Evolutionary conservation across 139 green algal genomes (phyloP).

Genomic region (Coccomyxa sp.): DNA sequence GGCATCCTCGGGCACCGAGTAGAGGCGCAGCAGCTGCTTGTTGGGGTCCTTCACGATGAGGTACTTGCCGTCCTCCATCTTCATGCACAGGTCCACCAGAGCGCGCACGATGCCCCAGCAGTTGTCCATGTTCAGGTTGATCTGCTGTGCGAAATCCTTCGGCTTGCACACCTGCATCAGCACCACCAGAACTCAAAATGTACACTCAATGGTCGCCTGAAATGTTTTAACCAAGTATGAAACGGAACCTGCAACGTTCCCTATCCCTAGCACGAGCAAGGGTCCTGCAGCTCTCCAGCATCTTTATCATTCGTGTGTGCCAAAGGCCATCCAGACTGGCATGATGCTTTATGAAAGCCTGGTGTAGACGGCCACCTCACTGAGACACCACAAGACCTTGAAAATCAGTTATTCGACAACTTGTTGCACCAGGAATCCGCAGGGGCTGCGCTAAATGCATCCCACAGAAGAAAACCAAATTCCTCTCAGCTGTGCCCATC

Average conservation of each 20-base stretch:
- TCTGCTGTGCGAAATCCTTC: conserved; percentile 85
- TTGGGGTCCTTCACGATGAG: conserved; percentile 92
- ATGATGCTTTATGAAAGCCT: too few relatives aligned
- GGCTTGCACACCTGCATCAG: conserved; percentile 72
- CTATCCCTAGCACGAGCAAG: too few relatives aligned
- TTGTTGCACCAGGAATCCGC: too few relatives aligned
- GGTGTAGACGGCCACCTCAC: too few relatives aligned
- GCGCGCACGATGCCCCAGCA: conserved; percentile 93
- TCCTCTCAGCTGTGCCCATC: too few relatives aligned
- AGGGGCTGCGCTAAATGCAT: too few relatives aligned
- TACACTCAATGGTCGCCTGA: neutral
- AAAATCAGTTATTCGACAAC: too few relatives aligned
- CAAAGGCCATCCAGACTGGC: too few relatives aligned
- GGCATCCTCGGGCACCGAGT: conserved; percentile 26
- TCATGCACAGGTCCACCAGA: conserved; percentile 82
- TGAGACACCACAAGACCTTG: too few relatives aligned
- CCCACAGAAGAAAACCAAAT: too few relatives aligned
- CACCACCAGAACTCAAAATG: neutral
- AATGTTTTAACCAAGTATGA: neutral
- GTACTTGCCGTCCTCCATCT: conserved; percentile 76
- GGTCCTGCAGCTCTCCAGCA: too few relatives aligned
- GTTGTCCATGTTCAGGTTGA: conserved; percentile 93
- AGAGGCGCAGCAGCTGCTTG: conserved; percentile 87
- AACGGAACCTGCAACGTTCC: neutral
- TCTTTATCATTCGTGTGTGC: too few relatives aligned